Evolutionary conservation across 805 yeast species (phyloP).

Genomic region (Isabelozyma pseudorhagii): DNA sequence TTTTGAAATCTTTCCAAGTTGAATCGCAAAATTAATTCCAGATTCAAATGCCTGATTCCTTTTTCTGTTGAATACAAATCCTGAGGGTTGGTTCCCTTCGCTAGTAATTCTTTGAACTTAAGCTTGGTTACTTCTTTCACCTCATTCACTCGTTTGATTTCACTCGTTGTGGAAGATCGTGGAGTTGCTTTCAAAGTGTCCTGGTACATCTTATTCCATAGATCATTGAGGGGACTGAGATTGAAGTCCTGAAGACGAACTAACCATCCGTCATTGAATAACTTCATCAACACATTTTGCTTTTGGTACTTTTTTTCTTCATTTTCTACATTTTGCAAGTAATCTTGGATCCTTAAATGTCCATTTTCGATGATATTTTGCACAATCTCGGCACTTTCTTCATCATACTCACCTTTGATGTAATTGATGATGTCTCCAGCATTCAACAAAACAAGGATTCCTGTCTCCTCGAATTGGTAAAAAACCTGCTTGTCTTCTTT

Average conservation of each 20-base stretch:
- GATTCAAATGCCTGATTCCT: conserved; percentile 45
- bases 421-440: conserved; percentile 70
- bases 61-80: conserved; percentile 23
- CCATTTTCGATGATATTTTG: conserved; percentile 73
- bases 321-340: conserved; percentile 21
- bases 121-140: conserved; percentile 56
- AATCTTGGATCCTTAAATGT: conserved; percentile 55
- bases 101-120: conserved; percentile 32
- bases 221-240: conserved; percentile 33
- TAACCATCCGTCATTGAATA: conserved; percentile 38
- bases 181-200: conserved; percentile 35
- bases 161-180: conserved; percentile 34
- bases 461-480: conserved; percentile 63
- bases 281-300: conserved; percentile 21
- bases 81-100: conserved; percentile 20
- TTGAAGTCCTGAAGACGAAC: conserved; percentile 25
- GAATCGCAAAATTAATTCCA: conserved; percentile 52
- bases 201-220: conserved; percentile 35
- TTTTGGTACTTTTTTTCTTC: conserved; percentile 15
- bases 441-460: conserved; percentile 62
- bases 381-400: conserved; percentile 53
- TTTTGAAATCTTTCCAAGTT: conserved; percentile 68
- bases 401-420: conserved; percentile 45
- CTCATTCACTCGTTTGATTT: conserved; percentile 45
- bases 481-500: conserved; percentile 39